phyloP scores from a whole-genome alignment of 1,284 basidiomycete genomes.

The Takashimella koratensis region DNA sequence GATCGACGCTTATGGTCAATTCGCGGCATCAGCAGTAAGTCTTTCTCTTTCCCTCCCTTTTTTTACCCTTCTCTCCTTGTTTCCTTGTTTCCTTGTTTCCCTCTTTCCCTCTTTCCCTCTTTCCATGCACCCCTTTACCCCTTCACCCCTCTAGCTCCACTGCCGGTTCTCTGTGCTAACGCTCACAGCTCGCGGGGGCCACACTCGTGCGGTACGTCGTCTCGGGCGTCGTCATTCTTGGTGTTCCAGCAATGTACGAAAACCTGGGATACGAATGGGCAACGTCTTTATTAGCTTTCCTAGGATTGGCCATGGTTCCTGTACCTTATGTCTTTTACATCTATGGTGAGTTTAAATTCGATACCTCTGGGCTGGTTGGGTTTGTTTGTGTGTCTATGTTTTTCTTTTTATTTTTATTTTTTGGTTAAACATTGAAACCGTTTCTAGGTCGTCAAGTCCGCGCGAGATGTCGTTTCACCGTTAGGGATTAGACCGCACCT shows the following conservation, averaged over 20 bases:
- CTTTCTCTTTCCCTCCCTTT: not conserved
- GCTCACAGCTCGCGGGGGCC: constrained; percentile 17
- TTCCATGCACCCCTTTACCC: not conserved
- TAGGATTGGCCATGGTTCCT: constrained; percentile 21
- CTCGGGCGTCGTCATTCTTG: constrained; percentile 24
- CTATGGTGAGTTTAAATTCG: constrained; percentile 19
- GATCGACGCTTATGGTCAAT: constrained; percentile 31
- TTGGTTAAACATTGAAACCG: no score
- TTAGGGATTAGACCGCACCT: no score
- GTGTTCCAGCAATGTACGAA: constrained; percentile 23
- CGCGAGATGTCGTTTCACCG: not conserved
- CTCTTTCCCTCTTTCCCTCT: not conserved
- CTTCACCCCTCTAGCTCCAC: no score
- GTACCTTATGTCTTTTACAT: constrained; percentile 28
- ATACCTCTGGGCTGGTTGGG: no score
- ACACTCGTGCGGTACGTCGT: constrained; percentile 24
- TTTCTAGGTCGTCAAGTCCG: not conserved
- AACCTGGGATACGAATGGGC: constrained; percentile 26
- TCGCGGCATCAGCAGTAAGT: constrained; percentile 28
- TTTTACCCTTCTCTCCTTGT: not conserved
- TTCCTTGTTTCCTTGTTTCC: not conserved
- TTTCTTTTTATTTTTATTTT: no score
- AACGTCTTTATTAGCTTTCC: constrained; percentile 19
- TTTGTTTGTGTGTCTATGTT: no score
- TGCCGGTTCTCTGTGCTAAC: not conserved